These are phyloP conservation scores for Plasmodium billcollinsi DNA, from an alignment of 169 alveolate genomes.

Conservation along the genomic window DNA sequence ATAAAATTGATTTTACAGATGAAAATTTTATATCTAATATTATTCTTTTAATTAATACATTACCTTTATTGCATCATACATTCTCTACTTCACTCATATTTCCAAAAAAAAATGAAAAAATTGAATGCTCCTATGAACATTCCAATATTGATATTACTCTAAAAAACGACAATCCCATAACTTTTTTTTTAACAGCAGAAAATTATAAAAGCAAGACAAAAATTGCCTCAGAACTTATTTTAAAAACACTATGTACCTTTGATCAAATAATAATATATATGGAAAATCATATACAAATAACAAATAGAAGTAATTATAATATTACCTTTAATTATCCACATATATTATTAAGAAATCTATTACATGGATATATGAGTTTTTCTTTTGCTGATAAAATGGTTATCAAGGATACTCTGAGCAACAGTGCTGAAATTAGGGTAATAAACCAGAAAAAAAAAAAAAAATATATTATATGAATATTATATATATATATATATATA, in stretches of 20 bases:
- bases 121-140: conserved; percentile 7
- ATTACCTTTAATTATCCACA: not conserved
- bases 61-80: conserved; percentile 2
- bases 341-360: not conserved
- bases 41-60: conserved; percentile 3
- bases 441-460: no score
- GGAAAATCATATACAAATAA: conserved; percentile 9
- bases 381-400: conserved; percentile 9
- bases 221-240: conserved; percentile 6
- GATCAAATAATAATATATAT: not conserved
- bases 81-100: conserved; percentile 9
- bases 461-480: not conserved
- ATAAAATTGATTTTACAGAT: not conserved
- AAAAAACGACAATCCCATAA: not conserved
- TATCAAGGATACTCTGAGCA: not conserved
- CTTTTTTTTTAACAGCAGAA: conserved; percentile 4
- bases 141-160: conserved; percentile 8
- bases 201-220: conserved; percentile 9
- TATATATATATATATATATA: not conserved
- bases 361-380: conserved; percentile 14
- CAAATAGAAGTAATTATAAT: conserved; percentile 7
- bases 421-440: conserved; percentile 10
- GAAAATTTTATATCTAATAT: conserved; percentile 16
- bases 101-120: conserved; percentile 19
- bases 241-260: not conserved